Evolutionary conservation across 1,284 basidiomycete species (phyloP), one percentile per base, ranked within the genome.

Genomic region (Clitocybe nebularis): DNA sequence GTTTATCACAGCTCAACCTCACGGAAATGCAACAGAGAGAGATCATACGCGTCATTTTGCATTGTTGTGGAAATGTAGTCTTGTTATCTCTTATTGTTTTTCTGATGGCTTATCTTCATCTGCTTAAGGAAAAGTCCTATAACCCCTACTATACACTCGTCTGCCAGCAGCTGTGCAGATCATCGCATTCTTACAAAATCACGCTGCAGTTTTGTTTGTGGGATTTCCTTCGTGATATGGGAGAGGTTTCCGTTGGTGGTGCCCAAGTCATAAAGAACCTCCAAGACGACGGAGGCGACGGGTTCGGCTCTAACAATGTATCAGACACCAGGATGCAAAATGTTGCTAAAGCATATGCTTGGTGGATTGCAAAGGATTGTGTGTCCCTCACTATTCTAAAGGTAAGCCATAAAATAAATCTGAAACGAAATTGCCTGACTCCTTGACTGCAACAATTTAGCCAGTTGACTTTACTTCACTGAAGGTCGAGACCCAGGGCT

Each of bases 71-170:
- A 16, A 89, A 93, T 62, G 92, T 93, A 54, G 3, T 39, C 30
- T 26, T 45, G 24, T 16, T 33, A 16, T 28, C 45, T 20, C 44
- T 17, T 23, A 34, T 28, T 36, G 21, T 42, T 29, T 14, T 43
- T 16, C 34, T 43, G 7, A 34, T 28, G 36, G 21, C 42, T 29
- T 14, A 43, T 16, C 34, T 43, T 6, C 47, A 40, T 17, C 10
- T 10, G 11, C 13, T 10, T 9, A 56, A 94, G 90, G 95, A 97
- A 64, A 86, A 84, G 59, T 64, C 74, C 1, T 98, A 96, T 68
- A 99, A 99, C 57, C 95, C 96, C 0, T 99, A 93, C 68, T 99
- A 99, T 63, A 81, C 89, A 1, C 80, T 99, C 17, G 82, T 99
- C 35, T 75, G 74, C 51, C 84, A 88, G 55, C 80, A 87, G 20